These are phyloP conservation scores for Cryptosporidium ubiquitum DNA, from an alignment of 169 alveolate genomes.

Conservation along the genomic window DNA sequence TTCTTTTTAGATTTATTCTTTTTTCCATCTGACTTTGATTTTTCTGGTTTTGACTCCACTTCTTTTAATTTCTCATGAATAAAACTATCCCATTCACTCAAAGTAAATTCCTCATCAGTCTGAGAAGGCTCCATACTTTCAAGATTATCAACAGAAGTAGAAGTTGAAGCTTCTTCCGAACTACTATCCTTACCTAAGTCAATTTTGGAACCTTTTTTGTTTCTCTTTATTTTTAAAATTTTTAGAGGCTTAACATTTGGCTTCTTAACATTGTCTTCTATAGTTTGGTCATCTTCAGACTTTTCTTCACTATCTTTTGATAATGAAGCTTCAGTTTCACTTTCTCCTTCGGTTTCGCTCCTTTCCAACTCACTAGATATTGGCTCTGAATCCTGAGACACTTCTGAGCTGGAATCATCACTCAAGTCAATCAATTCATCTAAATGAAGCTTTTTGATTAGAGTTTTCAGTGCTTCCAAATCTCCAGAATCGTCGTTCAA, in stretches of 20 bases:
- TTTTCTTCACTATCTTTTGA: background rate
- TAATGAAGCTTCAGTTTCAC: background rate
- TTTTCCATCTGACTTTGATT: background rate
- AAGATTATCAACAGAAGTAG: background rate
- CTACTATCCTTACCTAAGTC: too few species aligned
- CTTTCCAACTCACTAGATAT: background rate
- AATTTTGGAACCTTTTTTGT: background rate
- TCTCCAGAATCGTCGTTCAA: slow-evolving; percentile 51
- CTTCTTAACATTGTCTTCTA: background rate
- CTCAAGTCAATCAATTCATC: slow-evolving; percentile 14
- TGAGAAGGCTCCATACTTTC: background rate
- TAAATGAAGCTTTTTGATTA: slow-evolving; percentile 24
- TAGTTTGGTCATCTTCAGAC: background rate
- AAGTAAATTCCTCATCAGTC: slow-evolving; percentile 8
- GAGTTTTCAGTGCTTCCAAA: slow-evolving; percentile 28
- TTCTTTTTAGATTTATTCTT: background rate
- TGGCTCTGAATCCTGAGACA: background rate
- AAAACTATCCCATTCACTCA: slow-evolving; percentile 67
- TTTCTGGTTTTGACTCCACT: background rate
- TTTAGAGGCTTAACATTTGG: background rate
- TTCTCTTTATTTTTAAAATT: background rate
- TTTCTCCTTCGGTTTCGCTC: background rate
- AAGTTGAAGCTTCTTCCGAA: background rate
- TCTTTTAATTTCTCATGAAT: slow-evolving; percentile 14
- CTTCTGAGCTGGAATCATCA: background rate